Evolutionary conservation across 192 early-diverging fungal species (phyloP), one percentile per base, ranked within the genome.

Genomic region (Coemansia sp.): DNA sequence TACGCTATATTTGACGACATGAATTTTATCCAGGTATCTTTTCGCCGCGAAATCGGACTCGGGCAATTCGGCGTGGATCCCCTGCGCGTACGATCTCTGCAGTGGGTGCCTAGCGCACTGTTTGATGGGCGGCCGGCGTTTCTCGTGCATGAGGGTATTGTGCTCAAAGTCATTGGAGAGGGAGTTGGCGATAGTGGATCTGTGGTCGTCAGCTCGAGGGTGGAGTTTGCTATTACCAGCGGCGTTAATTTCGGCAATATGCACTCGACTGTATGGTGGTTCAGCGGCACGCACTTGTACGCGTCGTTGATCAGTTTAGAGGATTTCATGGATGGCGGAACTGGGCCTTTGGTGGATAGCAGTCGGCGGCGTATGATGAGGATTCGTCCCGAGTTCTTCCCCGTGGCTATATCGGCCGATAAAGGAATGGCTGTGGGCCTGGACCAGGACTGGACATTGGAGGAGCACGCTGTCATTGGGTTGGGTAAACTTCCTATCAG

Each of bases 241-340:
- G 76, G 68, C 53, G 80, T 83, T 31, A 78, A 83, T 64, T 74
- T 83, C 59, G 80, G 80, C 72, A 75, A 73, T 59, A 78, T 83
- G 80, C 80, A 83, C 35, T 83, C 80, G 59, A 68, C 67, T 11
- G 73, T 83, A 27, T 83, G 80, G 80, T 83, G 80, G 80, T 78
- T 78, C 34, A 48, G 50, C 67, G 80, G 75, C n/a, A 4, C 62
- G 39, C 68, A 69, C 40, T 59, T 78, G n/a, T 51, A 62, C n/a
- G 80, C 80, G 29, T 56, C 69, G 36, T 69, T 83, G 63, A 53
- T 80, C 46, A 74, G 69, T 41, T 72, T 83, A 19, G 76, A 83
- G 56, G 80, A 83, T 63, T 83, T 78, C 66, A 77, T 83, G 80
- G 69, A 73, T 56, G 69, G 72, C 46, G 72, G 66, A 3, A 51